Conservation (phyloP, 129 eudicot species). For the Oenanthe sinensis region DNA sequence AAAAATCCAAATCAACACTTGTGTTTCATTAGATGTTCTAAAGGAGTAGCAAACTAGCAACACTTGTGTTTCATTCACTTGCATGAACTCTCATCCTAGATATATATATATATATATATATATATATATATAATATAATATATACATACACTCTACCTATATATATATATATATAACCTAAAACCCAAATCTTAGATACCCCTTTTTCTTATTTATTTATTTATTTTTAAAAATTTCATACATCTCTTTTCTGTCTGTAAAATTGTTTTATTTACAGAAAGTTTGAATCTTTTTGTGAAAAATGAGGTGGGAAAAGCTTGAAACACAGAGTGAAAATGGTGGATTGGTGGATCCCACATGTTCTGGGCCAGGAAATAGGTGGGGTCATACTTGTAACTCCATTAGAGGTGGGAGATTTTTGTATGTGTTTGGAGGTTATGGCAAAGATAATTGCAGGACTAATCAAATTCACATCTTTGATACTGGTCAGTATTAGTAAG, state of each 20-base stretch:
- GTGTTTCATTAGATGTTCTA: background rate
- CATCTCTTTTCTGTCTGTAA: background rate
- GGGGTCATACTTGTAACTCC: constrained; percentile 99
- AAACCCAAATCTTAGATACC: background rate
- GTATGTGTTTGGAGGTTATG: constrained; percentile 91
- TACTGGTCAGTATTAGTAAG: constrained; percentile 39
- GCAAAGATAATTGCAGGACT: constrained; percentile 74
- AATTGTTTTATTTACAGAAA: background rate
- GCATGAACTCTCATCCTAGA: constrained; percentile 4
- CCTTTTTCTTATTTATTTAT: background rate
- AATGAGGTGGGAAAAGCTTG: constrained; percentile 86
- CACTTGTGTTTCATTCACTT: background rate
- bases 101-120: background rate
- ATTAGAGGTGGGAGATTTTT: constrained; percentile 73
- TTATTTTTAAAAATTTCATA: background rate
- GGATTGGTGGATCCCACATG: constrained; percentile 15
- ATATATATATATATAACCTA: background rate
- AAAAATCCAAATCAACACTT: background rate
- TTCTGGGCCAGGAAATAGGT: constrained; percentile 76
- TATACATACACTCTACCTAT: background rate
- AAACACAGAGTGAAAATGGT: constrained; percentile 12
- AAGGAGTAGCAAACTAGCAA: background rate
- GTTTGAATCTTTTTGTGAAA: background rate
- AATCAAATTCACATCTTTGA: constrained; percentile 81
- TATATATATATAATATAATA: background rate